A percentile compares a stretch with the other conserved stretches of the same genome.
These are phyloP conservation scores for Stereum hirsutum DNA, from an alignment of 1,284 basidiomycete species.

Conservation along the genomic window DNA sequence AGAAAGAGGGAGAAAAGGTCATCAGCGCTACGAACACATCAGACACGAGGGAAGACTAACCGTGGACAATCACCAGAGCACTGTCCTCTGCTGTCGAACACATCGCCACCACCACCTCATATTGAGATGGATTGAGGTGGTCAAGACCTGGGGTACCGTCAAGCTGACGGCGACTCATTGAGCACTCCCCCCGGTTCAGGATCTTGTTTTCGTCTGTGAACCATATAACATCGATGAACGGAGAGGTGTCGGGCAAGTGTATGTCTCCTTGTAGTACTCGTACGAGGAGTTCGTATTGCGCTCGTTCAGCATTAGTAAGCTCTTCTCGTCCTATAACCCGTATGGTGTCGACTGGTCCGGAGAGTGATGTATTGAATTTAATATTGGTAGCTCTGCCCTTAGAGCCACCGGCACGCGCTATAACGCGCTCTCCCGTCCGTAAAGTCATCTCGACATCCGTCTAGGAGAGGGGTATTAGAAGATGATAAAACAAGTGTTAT, in stretches of 20 bases:
- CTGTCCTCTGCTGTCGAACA: neutral
- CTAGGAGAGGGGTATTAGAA: neutral
- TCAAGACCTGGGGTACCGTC: neutral
- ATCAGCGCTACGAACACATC: no score
- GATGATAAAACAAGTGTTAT: slow-evolving; percentile 9
- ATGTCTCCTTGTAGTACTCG: slow-evolving; percentile 13
- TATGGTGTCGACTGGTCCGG: slow-evolving; percentile 18
- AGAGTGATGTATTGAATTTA: slow-evolving; percentile 5
- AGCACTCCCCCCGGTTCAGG: neutral
- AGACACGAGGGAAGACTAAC: neutral
- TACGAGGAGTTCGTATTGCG: slow-evolving; percentile 25
- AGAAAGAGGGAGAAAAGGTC: neutral
- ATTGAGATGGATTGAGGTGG: neutral
- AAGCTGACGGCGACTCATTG: neutral
- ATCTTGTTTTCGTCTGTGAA: neutral
- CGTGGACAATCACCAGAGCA: slow-evolving; percentile 9
- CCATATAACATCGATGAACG: slow-evolving; percentile 6
- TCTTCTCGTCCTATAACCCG: slow-evolving; percentile 27
- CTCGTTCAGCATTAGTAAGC: slow-evolving; percentile 23
- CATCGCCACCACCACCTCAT: slow-evolving; percentile 1
- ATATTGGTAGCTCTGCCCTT: neutral
- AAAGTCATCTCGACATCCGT: neutral
- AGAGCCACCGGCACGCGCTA: neutral
- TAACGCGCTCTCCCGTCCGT: neutral
- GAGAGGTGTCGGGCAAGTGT: slow-evolving; percentile 1